phyloP scores from a whole-genome alignment of 805 yeast genomes.

The Helenozyma baotianmanensis region DNA sequence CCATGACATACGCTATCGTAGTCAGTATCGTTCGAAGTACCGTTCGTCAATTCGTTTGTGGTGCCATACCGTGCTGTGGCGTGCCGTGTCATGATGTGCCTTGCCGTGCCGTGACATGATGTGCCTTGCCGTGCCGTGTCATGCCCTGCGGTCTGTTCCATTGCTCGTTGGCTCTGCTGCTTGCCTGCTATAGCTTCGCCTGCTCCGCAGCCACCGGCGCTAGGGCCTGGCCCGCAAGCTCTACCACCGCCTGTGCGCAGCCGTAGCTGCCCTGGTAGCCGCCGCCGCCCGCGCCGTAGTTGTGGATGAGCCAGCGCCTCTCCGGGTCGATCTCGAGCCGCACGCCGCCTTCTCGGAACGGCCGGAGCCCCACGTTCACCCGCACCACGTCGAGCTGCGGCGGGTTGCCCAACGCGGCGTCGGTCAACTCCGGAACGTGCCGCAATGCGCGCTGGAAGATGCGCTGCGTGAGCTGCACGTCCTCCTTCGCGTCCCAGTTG shows the following conservation, averaged over 20 bases:
- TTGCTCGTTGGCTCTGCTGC: no score
- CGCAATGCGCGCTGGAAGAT: conserved; percentile 42
- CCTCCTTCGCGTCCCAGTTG: conserved; percentile 18
- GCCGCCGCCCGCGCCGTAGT: conserved; percentile 51
- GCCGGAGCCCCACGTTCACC: conserved; percentile 37
- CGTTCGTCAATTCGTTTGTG: no score
- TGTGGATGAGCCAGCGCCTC: conserved; percentile 46
- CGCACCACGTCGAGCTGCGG: conserved; percentile 24
- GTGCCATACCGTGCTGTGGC: no score
- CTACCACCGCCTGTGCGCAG: conserved; percentile 45
- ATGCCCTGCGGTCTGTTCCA: no score
- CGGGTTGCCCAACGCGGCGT: conserved; percentile 25
- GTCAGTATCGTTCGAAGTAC: no score
- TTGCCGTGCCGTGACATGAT: no score
- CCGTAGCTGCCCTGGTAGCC: conserved; percentile 61
- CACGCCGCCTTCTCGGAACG: conserved; percentile 32
- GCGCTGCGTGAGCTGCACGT: conserved; percentile 43
- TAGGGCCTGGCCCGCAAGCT: conserved; percentile 14
- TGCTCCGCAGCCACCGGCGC: no score
- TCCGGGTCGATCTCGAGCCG: conserved; percentile 29
- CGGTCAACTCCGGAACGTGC: conserved; percentile 37
- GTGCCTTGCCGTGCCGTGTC: no score
- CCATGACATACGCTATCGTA: no score
- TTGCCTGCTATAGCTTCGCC: conserved; percentile 1
- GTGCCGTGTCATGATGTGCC: no score